Conservation (phyloP, 768 basidiomycete species). For the Serendipita vermifera region DNA sequence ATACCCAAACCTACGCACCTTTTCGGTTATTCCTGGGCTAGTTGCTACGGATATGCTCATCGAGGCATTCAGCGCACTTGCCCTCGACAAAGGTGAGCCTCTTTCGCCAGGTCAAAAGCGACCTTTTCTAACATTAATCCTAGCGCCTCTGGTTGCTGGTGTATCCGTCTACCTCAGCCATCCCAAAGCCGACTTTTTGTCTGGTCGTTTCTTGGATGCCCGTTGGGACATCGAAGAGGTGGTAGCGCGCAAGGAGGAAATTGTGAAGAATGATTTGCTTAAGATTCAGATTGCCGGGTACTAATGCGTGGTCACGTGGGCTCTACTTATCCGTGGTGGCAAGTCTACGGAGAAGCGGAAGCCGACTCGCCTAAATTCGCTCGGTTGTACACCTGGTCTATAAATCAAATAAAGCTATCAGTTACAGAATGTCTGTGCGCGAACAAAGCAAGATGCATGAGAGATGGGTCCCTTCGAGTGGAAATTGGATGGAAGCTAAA, state of each 20-base stretch:
- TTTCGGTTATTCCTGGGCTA: not conserved
- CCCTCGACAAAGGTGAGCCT: slow-evolving; percentile 5
- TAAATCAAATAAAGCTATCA: too few species aligned
- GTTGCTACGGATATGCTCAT: not conserved
- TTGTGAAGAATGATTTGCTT: not conserved
- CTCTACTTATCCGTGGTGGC: too few species aligned
- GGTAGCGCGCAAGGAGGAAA: not conserved
- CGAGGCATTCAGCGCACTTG: not conserved
- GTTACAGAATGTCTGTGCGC: too few species aligned
- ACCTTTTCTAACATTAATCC: too few species aligned
- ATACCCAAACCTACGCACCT: slow-evolving; percentile 1
- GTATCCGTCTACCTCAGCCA: not conserved
- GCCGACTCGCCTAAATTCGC: too few species aligned
- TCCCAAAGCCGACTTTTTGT: not conserved
- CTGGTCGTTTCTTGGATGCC: not conserved
- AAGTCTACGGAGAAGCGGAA: too few species aligned
- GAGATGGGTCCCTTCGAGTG: too few species aligned
- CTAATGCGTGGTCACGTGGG: too few species aligned
- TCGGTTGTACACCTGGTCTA: too few species aligned
- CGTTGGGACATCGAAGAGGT: slow-evolving; percentile 5
- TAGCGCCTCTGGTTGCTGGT: not conserved
- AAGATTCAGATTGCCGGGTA: slow-evolving; percentile 1
- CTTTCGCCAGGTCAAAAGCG: too few species aligned
- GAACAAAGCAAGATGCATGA: too few species aligned
- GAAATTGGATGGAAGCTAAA: too few species aligned